Percentiles rank a stretch among this genome's conserved stretches.
phyloP scores from a whole-genome alignment of 768 basidiomycete species.

The Cytidiella melzeri region DNA sequence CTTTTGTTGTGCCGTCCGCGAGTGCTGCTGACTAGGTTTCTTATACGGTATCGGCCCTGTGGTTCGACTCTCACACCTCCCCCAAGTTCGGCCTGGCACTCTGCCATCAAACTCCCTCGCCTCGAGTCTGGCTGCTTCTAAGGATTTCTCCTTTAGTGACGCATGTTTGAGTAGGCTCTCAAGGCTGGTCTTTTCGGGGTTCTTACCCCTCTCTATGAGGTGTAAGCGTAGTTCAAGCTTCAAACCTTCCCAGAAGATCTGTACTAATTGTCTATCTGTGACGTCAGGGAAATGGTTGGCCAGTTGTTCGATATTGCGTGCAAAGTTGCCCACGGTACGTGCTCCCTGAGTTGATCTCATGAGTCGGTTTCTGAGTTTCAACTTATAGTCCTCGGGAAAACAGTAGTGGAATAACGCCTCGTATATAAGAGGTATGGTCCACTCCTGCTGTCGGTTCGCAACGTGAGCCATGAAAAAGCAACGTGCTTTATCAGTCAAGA shows the following conservation, averaged over 20 bases:
- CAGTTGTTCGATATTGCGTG: constrained; percentile 14
- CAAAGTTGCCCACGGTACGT: background rate
- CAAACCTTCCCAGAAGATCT: constrained; percentile 12
- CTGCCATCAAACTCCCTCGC: background rate
- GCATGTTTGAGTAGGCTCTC: background rate
- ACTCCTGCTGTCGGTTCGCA: constrained; percentile 4
- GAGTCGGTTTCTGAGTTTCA: background rate
- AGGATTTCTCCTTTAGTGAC: background rate
- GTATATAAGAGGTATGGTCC: constrained; percentile 11
- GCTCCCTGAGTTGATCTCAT: background rate
- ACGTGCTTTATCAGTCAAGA: constrained; percentile 3
- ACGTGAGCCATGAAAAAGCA: constrained; percentile 22
- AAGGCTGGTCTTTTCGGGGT: too few relatives aligned
- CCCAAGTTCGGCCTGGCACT: background rate
- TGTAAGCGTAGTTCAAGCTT: constrained; percentile 14
- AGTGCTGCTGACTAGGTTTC: background rate
- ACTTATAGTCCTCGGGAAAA: constrained; percentile 13
- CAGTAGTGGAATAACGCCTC: constrained; percentile 14
- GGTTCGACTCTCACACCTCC: background rate
- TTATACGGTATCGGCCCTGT: background rate
- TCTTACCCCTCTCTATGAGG: constrained; percentile 15
- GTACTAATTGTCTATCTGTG: constrained; percentile 7
- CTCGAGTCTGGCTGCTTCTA: background rate
- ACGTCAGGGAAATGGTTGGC: constrained; percentile 15
- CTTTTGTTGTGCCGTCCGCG: background rate